phyloP scores from a whole-genome alignment of 192 early-diverging fungal species.

The Gamsiella multidivaricata region DNA sequence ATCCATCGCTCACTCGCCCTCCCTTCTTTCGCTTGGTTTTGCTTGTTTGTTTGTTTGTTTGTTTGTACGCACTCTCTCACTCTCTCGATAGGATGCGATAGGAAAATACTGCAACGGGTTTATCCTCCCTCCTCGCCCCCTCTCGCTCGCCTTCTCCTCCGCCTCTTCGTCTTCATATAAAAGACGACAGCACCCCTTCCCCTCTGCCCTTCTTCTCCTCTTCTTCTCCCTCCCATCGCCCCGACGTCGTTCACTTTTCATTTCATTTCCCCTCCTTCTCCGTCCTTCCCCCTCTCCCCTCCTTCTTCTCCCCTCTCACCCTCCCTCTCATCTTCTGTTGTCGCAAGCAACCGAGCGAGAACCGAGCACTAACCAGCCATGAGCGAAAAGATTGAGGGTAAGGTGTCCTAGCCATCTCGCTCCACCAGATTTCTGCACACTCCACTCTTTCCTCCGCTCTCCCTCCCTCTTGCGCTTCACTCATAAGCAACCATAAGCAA shows the following conservation, averaged over 20 bases:
- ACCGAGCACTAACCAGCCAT: not conserved
- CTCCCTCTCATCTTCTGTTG: not conserved
- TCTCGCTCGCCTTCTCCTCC: not conserved
- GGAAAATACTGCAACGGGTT: not conserved
- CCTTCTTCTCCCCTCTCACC: slow-evolving; percentile 1
- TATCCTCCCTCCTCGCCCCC: too few species aligned
- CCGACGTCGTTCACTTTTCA: not conserved
- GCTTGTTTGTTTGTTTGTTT: slow-evolving; percentile 3
- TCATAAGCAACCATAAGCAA: too few species aligned
- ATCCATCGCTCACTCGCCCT: slow-evolving; percentile 2
- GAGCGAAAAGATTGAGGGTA: slow-evolving; percentile 52
- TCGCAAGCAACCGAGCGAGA: slow-evolving; percentile 10
- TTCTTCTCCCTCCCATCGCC: not conserved
- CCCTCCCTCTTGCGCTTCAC: not conserved
- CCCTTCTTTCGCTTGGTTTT: not conserved
- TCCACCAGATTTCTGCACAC: too few species aligned
- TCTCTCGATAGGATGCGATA: not conserved
- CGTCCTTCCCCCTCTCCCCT: not conserved
- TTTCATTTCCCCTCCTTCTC: not conserved
- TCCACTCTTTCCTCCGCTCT: not conserved
- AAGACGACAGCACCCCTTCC: too few species aligned
- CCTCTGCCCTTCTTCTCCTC: not conserved
- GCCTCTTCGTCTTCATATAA: not conserved
- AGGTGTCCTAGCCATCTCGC: not conserved
- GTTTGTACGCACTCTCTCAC: not conserved